phyloP scores from a whole-genome alignment of 2,329 filamentous ascomycete species.

The Pseudocercospora fijiensis region DNA sequence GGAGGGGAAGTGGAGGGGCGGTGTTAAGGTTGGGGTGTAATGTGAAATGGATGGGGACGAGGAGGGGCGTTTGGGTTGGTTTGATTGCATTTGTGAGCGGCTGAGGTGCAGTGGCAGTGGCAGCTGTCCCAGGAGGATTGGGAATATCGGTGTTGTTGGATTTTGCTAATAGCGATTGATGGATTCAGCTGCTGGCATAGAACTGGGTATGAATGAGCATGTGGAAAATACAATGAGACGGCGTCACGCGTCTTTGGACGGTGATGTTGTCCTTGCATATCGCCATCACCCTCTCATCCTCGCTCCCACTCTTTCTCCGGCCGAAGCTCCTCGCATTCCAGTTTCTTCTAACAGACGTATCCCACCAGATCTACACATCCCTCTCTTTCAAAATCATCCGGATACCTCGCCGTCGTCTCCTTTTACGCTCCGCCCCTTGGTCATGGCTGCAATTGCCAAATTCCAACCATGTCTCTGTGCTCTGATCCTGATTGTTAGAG shows the following conservation, averaged over 20 bases:
- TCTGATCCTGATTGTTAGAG: not conserved
- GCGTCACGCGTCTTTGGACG: not conserved
- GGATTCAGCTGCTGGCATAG: not conserved
- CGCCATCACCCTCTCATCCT: not conserved
- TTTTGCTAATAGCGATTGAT: not conserved
- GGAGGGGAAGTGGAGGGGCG: not conserved
- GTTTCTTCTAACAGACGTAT: no score
- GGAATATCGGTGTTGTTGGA: not conserved
- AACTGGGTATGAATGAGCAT: not conserved
- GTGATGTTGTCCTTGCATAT: not conserved
- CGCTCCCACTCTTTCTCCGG: not conserved
- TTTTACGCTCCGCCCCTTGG: not conserved
- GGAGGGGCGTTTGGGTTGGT: not conserved
- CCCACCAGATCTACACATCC: no score
- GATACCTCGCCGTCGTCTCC: not conserved
- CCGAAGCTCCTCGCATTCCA: not conserved
- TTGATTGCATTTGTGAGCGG: not conserved
- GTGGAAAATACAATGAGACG: not conserved
- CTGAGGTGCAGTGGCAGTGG: no score
- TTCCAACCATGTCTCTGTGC: not conserved
- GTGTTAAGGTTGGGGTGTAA: not conserved
- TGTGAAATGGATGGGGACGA: not conserved
- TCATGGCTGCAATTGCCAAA: not conserved
- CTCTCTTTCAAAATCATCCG: no score
- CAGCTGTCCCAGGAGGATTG: no score